Conservation (phyloP, 805 yeast genomes). For the Helenozyma rhizophorensis region DNA sequence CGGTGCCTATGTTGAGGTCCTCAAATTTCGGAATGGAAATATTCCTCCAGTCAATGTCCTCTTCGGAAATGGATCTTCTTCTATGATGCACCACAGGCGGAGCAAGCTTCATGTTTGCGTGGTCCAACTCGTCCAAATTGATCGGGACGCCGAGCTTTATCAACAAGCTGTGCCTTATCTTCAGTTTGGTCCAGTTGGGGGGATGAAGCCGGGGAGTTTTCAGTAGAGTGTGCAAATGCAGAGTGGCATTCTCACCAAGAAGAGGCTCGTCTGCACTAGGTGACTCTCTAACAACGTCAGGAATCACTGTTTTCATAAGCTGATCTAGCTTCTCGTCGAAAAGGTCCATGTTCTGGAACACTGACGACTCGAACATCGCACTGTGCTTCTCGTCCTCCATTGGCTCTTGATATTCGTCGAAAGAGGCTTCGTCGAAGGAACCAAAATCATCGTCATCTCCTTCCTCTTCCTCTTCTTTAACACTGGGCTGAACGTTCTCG, state of each 20-base stretch:
- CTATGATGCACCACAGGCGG: constrained; percentile 7
- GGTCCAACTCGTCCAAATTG: constrained; percentile 52
- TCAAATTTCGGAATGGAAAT: constrained; percentile 35
- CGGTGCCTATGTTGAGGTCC: constrained; percentile 25
- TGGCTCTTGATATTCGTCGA: constrained; percentile 19
- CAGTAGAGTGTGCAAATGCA: constrained; percentile 45
- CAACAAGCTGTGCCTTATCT: constrained; percentile 59
- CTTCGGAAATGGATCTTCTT: constrained; percentile 22
- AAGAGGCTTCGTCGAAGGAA: constrained; percentile 33
- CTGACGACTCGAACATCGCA: neutral
- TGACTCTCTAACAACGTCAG: neutral
- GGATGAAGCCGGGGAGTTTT: constrained; percentile 48
- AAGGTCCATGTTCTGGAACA: constrained; percentile 1
- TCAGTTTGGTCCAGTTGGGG: constrained; percentile 66
- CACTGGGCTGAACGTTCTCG: too few relatives aligned
- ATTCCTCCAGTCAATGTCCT: constrained; percentile 32
- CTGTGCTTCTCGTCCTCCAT: neutral
- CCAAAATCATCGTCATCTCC: constrained; percentile 36
- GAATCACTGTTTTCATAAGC: constrained; percentile 11
- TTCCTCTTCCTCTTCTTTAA: constrained; percentile 9
- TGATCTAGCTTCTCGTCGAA: constrained; percentile 5
- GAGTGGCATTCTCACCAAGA: constrained; percentile 31
- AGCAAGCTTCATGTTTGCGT: neutral
- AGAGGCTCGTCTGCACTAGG: constrained; percentile 4
- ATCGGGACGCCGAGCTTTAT: constrained; percentile 70